A percentile compares a stretch with the other conserved stretches of the same genome.
These are phyloP conservation scores for Podaxis sp. DNA, from an alignment of 768 basidiomycete genomes.

Conservation along the genomic window DNA sequence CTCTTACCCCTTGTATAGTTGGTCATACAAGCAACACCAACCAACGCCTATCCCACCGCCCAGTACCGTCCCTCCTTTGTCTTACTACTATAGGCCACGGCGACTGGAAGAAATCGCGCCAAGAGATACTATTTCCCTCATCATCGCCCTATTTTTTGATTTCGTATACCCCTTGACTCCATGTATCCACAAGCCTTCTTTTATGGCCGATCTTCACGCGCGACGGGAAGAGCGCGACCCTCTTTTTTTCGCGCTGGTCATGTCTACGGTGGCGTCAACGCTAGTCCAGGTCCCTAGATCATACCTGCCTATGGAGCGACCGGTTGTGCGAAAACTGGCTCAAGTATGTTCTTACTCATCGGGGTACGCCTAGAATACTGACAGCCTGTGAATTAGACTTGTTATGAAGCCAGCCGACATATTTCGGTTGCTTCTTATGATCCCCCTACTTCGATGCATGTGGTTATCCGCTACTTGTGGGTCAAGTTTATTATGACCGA, in stretches of 20 bases:
- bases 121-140: conserved; percentile 75
- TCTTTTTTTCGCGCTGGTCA: conserved; percentile 87
- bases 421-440: conserved; percentile 81
- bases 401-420: conserved; percentile 80
- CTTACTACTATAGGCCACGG: conserved; percentile 71
- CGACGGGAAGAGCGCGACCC: conserved; percentile 85
- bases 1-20: conserved; percentile 66
- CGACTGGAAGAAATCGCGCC: conserved; percentile 82
- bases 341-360: conserved; percentile 35
- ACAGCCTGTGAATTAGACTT: conserved; percentile 44
- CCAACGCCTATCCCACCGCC: conserved; percentile 40
- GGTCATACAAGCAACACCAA: conserved; percentile 70
- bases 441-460: conserved; percentile 80
- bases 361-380: conserved; percentile 2
- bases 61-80: conserved; percentile 60
- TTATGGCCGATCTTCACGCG: conserved; percentile 84
- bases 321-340: conserved; percentile 82
- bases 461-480: conserved; percentile 87
- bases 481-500: conserved; percentile 30
- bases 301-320: conserved; percentile 84
- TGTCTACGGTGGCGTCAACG: conserved; percentile 86
- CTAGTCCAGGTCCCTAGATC: conserved; percentile 86
- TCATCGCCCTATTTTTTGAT: conserved; percentile 89
- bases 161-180: conserved; percentile 92
- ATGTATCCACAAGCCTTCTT: conserved; percentile 87